Base-by-base conservation (phyloP, 2,329 filamentous ascomycete species). In the Akanthomyces lecanii region DNA sequence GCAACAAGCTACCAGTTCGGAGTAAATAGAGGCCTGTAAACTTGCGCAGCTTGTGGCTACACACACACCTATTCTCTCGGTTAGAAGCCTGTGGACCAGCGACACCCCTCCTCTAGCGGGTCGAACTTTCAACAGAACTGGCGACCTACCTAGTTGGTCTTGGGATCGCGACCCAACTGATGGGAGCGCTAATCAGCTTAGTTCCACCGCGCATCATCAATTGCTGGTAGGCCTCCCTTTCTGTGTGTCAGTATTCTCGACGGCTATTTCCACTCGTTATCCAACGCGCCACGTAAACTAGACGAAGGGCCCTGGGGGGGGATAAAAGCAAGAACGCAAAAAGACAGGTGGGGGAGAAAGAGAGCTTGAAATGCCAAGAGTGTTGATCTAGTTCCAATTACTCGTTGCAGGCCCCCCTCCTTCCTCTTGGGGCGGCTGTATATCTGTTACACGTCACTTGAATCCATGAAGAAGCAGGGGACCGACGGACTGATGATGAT, bases 101-200 rank as follows among this genome's bases (percentile, higher is more conserved):
- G 5, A 42, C 36, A 42, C 52, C 52, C 38, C 30, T 10, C 6
- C 23, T 11, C 6, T 11, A 10, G 38, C 52, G 52, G 52, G 28
- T 42, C 48, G 36, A n/a, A 25, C 25, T 47, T 59, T 40, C 18
- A 50, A 50, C 33, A 59, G 40, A 48, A 48, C 44, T 58, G 33
- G 45, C 44, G 11, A 50, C 44, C 44, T 50, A 45, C 23, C 36
- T 40, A 45, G 36, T 44, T 45, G n/a, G 48, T 45, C 36, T 42
- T 28, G 47, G 57, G 48, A 61, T 61, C 58, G 48, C 40, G 28
- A 61, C 58, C 58, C 50, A 45, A 51, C 47, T 21, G 16, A 47
- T 51, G 47, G 18, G 58, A 21, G 38, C 42, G 23, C 60, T 62
- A 62, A 52, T 56, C 60, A 62, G 21, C 6, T 23, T 54, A 47